Evolutionary conservation across 345 rosid genomes (phyloP).

Genomic region (Gossypium rotundifolium): DNA sequence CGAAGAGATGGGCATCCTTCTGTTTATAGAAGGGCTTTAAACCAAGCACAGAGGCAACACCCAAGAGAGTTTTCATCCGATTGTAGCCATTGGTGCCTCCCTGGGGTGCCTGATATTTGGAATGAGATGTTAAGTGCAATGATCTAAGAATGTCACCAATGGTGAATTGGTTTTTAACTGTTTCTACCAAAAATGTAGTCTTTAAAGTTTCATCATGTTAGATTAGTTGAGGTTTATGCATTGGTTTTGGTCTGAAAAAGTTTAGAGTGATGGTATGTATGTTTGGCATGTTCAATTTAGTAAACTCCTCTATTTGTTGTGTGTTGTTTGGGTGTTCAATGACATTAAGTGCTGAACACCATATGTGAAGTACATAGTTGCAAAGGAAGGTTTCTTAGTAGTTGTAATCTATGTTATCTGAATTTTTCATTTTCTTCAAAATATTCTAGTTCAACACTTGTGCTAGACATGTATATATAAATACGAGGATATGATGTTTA

Average conservation of each 20-base stretch:
- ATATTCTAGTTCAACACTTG: too few species aligned
- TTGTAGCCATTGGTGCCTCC: slow-evolving; percentile 98
- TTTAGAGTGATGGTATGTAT: slow-evolving; percentile 10
- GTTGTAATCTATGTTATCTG: too few species aligned
- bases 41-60: slow-evolving; percentile 50
- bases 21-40: slow-evolving; percentile 54
- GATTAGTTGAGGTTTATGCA: slow-evolving; percentile 4
- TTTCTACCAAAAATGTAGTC: slow-evolving; percentile 11
- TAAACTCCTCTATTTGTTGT: not conserved
- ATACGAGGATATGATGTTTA: too few species aligned
- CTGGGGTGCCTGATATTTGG: slow-evolving; percentile 94
- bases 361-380: not conserved
- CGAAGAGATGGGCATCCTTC: slow-evolving; percentile 94
- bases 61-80: slow-evolving; percentile 44
- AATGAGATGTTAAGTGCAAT: slow-evolving; percentile 73
- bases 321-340: not conserved
- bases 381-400: not conserved
- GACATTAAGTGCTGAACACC: not conserved
- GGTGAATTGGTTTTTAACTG: slow-evolving; percentile 4
- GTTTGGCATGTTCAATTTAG: slow-evolving; percentile 2
- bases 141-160: slow-evolving; percentile 22
- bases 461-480: too few species aligned
- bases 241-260: slow-evolving; percentile 8
- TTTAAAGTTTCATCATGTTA: not conserved
- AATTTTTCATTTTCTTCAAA: too few species aligned